Evolutionary conservation across 2,329 filamentous ascomycete species (phyloP).

Genomic region (Penicillium sp.): DNA sequence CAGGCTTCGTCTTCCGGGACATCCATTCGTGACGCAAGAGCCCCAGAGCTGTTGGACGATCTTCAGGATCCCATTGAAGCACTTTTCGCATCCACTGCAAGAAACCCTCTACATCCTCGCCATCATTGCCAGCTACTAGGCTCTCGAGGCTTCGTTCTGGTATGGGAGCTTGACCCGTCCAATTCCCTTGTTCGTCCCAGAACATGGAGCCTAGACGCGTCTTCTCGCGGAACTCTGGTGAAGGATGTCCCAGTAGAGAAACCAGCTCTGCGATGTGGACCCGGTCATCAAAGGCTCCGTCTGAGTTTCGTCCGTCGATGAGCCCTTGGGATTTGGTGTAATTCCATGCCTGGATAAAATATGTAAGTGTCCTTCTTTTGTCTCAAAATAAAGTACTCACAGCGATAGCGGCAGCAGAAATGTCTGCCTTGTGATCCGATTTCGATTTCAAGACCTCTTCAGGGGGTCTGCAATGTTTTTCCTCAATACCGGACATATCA

Average conservation of each 20-base stretch:
- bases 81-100: conserved; percentile 28
- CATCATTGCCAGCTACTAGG: conserved; percentile 5
- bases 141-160: conserved; percentile 15
- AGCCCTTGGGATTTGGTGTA: neutral
- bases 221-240: conserved; percentile 16
- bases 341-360: conserved; percentile 1
- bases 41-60: conserved; percentile 32
- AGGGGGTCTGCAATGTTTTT: neutral
- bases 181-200: conserved; percentile 25
- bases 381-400: neutral
- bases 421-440: neutral
- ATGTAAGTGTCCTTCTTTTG: neutral
- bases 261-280: conserved; percentile 26
- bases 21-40: conserved; percentile 42
- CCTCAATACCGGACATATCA: neutral
- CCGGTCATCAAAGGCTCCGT: conserved; percentile 22
- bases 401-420: neutral
- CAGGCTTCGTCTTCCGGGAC: neutral
- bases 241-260: conserved; percentile 15
- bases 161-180: conserved; percentile 17
- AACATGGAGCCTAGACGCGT: conserved; percentile 19
- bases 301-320: conserved; percentile 15
- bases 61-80: conserved; percentile 26
- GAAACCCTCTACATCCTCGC: conserved; percentile 25
- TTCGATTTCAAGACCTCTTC: conserved; percentile 1